These are phyloP conservation scores for Claviceps arundinis DNA, from an alignment of 2,329 filamentous ascomycete genomes.

Conservation along the genomic window DNA sequence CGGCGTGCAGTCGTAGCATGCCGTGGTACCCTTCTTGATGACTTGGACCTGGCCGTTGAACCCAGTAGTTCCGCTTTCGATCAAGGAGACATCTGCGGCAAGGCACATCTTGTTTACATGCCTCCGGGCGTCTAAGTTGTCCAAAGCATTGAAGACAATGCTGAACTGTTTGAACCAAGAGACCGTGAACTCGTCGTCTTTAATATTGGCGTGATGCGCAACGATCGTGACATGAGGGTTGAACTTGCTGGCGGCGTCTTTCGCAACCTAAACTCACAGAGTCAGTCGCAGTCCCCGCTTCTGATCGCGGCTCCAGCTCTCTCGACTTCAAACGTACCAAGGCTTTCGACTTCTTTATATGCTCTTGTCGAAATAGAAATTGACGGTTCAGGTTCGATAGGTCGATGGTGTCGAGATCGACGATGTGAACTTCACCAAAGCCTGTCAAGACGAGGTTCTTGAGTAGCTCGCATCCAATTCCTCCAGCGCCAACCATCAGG, in stretches of 20 bases:
- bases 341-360: constrained; percentile 96
- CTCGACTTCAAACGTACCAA: constrained; percentile 43
- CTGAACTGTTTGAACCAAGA: constrained; percentile 76
- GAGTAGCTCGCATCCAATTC: constrained; percentile 92
- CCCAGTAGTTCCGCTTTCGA: constrained; percentile 94
- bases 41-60: constrained; percentile 97
- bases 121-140: constrained; percentile 84
- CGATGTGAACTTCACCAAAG: constrained; percentile 85
- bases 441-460: constrained; percentile 91
- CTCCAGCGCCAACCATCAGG: constrained; percentile 88
- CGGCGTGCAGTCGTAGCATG: constrained; percentile 88
- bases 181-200: constrained; percentile 73
- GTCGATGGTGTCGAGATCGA: constrained; percentile 97
- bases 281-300: constrained; percentile 9
- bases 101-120: constrained; percentile 98
- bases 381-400: constrained; percentile 95
- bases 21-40: constrained; percentile 81
- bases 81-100: constrained; percentile 75
- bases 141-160: constrained; percentile 90
- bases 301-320: background rate
- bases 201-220: constrained; percentile 90
- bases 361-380: constrained; percentile 90
- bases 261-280: constrained; percentile 54
- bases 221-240: constrained; percentile 78
- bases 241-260: constrained; percentile 80